Conservation (phyloP, 768 basidiomycete genomes). For the Termitomyces sp. region DNA sequence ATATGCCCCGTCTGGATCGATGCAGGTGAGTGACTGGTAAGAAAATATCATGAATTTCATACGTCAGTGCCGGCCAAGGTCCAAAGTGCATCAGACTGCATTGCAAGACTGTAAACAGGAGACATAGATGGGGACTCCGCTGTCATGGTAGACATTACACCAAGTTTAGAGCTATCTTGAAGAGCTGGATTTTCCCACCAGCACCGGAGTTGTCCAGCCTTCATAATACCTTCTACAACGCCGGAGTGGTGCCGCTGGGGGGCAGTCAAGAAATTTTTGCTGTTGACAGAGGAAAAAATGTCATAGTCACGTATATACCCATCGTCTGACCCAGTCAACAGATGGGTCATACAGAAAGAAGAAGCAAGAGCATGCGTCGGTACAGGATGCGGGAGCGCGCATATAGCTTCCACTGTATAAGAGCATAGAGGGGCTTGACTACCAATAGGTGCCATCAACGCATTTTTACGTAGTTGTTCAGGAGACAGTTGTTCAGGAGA, state of each 20-base stretch:
- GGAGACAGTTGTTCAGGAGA: slow-evolving; percentile 30
- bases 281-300: slow-evolving; percentile 82
- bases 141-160: slow-evolving; percentile 16
- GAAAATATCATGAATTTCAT: slow-evolving; percentile 21
- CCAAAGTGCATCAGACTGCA: slow-evolving; percentile 95
- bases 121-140: slow-evolving; percentile 50
- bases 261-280: slow-evolving; percentile 80
- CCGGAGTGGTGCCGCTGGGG: slow-evolving; percentile 87
- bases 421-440: slow-evolving; percentile 41
- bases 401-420: slow-evolving; percentile 86
- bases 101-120: slow-evolving; percentile 85
- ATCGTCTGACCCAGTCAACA: slow-evolving; percentile 89
- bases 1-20: slow-evolving; percentile 72
- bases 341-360: slow-evolving; percentile 80
- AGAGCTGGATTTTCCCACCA: slow-evolving; percentile 85
- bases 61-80: slow-evolving; percentile 83
- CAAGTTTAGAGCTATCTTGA: slow-evolving; percentile 21
- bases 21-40: slow-evolving; percentile 8
- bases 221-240: slow-evolving; percentile 88
- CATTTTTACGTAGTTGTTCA: slow-evolving; percentile 45
- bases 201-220: slow-evolving; percentile 75
- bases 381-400: slow-evolving; percentile 84
- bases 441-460: slow-evolving; percentile 28
- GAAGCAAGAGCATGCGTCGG: slow-evolving; percentile 86
- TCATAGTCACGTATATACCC: slow-evolving; percentile 93